phyloP scores from a whole-genome alignment of 148 eudicot species.

The Chenopodium formosanum region DNA sequence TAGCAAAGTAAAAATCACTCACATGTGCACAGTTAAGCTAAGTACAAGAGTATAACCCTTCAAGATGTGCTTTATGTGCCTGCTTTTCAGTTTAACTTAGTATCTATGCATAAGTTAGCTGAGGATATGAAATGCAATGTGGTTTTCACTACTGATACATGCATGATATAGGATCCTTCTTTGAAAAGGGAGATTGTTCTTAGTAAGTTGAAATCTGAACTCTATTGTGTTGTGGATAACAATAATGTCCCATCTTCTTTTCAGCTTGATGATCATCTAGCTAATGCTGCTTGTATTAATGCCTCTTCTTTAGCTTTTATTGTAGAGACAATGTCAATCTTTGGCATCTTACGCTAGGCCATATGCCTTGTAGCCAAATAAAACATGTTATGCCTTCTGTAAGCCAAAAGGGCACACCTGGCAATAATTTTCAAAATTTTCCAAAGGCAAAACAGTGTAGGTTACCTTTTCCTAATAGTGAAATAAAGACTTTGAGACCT shows the following conservation, averaged over 20 bases:
- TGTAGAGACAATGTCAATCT: too few species aligned
- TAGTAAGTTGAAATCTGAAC: background rate
- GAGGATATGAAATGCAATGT: too few species aligned
- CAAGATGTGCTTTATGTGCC: background rate
- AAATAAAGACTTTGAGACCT: too few species aligned
- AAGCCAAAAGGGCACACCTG: background rate
- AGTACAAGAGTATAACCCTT: background rate
- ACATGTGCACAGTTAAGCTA: background rate
- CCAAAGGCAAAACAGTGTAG: too few species aligned
- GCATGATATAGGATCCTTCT: background rate
- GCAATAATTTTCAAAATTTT: too few species aligned
- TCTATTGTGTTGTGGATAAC: background rate
- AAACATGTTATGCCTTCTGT: background rate
- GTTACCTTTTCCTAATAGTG: too few species aligned
- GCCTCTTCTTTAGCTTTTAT: too few species aligned
- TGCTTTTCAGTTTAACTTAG: background rate
- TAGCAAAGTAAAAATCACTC: background rate
- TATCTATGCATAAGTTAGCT: background rate
- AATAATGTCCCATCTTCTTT: too few species aligned
- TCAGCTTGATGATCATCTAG: background rate
- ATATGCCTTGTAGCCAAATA: background rate
- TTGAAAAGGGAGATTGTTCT: background rate
- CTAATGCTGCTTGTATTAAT: background rate
- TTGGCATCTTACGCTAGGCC: background rate
- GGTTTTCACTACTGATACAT: background rate